These are phyloP conservation scores for Ceratocystis ficicola DNA, from an alignment of 2,329 filamentous ascomycete species.

Conservation along the genomic window DNA sequence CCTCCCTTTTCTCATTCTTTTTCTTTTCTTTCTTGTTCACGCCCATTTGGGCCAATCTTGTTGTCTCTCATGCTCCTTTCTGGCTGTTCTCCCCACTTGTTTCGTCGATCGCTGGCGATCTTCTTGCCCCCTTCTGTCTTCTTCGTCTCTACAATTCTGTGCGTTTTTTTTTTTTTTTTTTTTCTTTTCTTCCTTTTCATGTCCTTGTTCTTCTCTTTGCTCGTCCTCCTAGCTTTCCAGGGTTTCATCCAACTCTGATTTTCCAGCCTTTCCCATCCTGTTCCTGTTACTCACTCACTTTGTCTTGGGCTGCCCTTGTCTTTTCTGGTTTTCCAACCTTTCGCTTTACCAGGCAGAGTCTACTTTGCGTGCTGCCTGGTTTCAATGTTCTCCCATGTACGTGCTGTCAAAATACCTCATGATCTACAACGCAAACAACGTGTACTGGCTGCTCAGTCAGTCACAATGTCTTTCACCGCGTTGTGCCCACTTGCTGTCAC, in stretches of 20 bases:
- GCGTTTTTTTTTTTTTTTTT: not conserved
- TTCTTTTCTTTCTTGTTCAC: not conserved
- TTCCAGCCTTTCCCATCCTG: not conserved
- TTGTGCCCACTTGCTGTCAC: slow-evolving; percentile 2
- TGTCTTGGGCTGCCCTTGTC: not conserved
- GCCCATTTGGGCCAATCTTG: not conserved
- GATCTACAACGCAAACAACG: too few species aligned
- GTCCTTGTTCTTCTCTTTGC: not conserved
- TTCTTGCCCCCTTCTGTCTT: slow-evolving; percentile 7
- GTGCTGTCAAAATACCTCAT: not conserved
- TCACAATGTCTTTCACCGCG: not conserved
- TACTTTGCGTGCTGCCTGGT: not conserved
- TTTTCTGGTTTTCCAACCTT: not conserved
- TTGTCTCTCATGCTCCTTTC: slow-evolving; percentile 5
- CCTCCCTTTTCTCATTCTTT: not conserved
- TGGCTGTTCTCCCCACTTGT: not conserved
- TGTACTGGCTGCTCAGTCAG: not conserved
- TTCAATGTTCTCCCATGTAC: not conserved
- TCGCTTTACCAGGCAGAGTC: not conserved
- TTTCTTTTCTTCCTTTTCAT: not conserved
- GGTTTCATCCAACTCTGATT: not conserved
- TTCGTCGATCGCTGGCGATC: slow-evolving; percentile 4
- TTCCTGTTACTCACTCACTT: not conserved
- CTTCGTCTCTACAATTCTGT: not conserved
- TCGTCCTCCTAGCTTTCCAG: not conserved